Percentiles rank a stretch among this genome's conserved stretches.
phyloP scores from a whole-genome alignment of 1,284 basidiomycete genomes.

The Boletus smithii region DNA sequence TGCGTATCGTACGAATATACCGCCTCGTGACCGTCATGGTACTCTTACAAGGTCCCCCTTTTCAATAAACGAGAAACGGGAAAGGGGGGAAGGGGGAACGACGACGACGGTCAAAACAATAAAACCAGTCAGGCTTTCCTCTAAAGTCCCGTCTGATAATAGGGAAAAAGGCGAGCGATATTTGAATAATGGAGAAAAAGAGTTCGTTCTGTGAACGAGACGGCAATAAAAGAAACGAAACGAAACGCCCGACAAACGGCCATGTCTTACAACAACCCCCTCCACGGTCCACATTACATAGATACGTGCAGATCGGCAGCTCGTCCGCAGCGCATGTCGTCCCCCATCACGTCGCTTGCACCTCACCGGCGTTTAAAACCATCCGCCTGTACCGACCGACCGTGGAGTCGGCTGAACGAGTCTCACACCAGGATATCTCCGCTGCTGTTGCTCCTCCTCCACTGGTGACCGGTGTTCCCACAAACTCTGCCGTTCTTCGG shows the following conservation, averaged over 20 bases:
- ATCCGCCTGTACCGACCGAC: slow-evolving; percentile 1
- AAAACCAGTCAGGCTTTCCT: background rate
- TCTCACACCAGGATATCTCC: slow-evolving; percentile 17
- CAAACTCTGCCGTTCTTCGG: slow-evolving; percentile 26
- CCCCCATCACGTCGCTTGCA: background rate
- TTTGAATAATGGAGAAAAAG: background rate
- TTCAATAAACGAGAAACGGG: too few relatives aligned
- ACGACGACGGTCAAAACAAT: background rate
- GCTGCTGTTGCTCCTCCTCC: slow-evolving; percentile 17
- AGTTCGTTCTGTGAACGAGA: background rate
- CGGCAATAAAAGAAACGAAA: too few relatives aligned
- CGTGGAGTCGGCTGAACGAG: slow-evolving; percentile 20
- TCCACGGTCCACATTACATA: background rate
- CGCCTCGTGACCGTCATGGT: too few relatives aligned
- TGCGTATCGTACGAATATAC: too few relatives aligned
- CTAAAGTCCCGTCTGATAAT: background rate
- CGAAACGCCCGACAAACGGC: background rate
- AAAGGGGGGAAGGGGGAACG: too few relatives aligned
- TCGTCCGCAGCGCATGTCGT: background rate
- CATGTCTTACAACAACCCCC: background rate
- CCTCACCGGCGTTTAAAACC: slow-evolving; percentile 17
- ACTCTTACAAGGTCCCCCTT: too few relatives aligned
- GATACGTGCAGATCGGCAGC: slow-evolving; percentile 6
- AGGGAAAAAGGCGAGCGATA: background rate
- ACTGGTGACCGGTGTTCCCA: slow-evolving; percentile 25